Evolutionary conservation across 164 flowering plant genomes (phyloP).

Genomic region (Houttuynia cordata): DNA sequence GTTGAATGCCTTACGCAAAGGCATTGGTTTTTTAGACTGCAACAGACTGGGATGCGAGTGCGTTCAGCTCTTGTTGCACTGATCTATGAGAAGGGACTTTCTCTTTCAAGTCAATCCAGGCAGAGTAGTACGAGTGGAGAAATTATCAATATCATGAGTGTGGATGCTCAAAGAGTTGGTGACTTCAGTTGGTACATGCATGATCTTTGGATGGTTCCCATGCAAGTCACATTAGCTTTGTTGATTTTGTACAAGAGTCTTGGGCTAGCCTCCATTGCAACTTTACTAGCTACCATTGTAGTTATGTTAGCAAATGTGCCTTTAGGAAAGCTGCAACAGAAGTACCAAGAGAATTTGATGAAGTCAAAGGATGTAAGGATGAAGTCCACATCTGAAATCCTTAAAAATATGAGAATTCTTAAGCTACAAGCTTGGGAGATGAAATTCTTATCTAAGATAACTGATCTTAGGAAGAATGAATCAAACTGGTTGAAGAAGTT

Average conservation of each 20-base stretch:
- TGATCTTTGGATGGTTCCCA: constrained; percentile 49
- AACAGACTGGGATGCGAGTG: constrained; percentile 34
- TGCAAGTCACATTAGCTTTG: constrained; percentile 51
- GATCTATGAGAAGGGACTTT: constrained; percentile 49
- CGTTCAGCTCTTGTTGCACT: constrained; percentile 34
- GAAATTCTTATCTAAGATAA: constrained; percentile 50
- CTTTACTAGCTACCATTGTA: constrained; percentile 36
- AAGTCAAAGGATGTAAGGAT: constrained; percentile 59
- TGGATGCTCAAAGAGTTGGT: constrained; percentile 64
- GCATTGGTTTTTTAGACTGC: constrained; percentile 48
- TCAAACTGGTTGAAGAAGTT: constrained; percentile 45
- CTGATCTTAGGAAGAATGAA: constrained; percentile 40
- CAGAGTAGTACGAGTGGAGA: constrained; percentile 56
- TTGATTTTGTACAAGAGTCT: constrained; percentile 49
- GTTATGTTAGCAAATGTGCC: constrained; percentile 57
- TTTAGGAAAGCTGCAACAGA: constrained; percentile 35
- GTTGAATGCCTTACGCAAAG: constrained; percentile 50
- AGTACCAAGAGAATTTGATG: constrained; percentile 48
- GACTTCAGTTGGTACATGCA: constrained; percentile 54
- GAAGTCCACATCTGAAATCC: constrained; percentile 57
- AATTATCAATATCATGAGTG: constrained; percentile 61
- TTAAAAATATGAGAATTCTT: constrained; percentile 74
- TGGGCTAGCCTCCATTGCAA: constrained; percentile 49
- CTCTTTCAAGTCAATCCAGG: constrained; percentile 52
- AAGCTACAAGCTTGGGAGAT: constrained; percentile 80